Conservation (phyloP, 2,329 filamentous ascomycete genomes). For the Canariomyces notabilis region DNA sequence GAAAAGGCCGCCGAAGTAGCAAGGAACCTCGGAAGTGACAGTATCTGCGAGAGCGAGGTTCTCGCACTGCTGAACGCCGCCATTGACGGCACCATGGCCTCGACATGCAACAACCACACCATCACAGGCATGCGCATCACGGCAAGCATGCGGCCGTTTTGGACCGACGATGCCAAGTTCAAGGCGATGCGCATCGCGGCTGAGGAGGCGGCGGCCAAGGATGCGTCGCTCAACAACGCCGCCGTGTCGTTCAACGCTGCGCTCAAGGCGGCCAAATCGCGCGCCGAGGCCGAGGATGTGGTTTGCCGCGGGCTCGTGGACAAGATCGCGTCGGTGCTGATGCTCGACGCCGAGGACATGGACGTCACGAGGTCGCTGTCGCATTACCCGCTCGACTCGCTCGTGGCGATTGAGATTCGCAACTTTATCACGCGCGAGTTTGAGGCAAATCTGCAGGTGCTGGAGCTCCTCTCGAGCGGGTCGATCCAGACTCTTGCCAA, state of each 20-base stretch:
- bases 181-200: constrained; percentile 41
- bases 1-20: constrained; percentile 42
- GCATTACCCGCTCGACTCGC: constrained; percentile 43
- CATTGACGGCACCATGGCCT: constrained; percentile 40
- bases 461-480: constrained; percentile 50
- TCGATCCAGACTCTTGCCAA: constrained; percentile 45
- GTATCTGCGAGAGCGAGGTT: constrained; percentile 49
- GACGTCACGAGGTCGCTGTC: constrained; percentile 40
- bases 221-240: constrained; percentile 24
- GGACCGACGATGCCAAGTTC: constrained; percentile 51
- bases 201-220: constrained; percentile 32
- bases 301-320: constrained; percentile 43
- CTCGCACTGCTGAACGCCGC: constrained; percentile 49
- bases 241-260: constrained; percentile 41
- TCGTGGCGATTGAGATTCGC: constrained; percentile 47
- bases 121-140: constrained; percentile 52
- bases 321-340: constrained; percentile 46
- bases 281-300: constrained; percentile 42
- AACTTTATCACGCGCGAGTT: constrained; percentile 49
- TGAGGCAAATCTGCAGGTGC: constrained; percentile 48
- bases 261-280: constrained; percentile 38
- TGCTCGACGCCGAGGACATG: constrained; percentile 46
- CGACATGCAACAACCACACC: constrained; percentile 43
- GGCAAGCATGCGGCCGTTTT: constrained; percentile 44
- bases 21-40: constrained; percentile 40